Base-by-base conservation (phyloP, 164 flowering plant genomes). In the Stephania cephalantha region DNA sequence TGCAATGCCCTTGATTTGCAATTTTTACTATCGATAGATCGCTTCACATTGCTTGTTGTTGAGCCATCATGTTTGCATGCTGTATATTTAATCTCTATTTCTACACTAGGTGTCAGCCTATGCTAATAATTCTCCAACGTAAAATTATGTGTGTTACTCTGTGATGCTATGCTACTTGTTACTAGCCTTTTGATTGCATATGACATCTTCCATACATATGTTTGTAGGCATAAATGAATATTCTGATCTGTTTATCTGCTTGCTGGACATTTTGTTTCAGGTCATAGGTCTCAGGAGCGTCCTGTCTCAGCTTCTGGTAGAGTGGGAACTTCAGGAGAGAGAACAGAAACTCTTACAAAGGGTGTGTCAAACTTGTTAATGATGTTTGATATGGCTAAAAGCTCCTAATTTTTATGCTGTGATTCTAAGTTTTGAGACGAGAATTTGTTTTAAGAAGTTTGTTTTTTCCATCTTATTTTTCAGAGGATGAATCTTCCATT, bases 241-340 rank as follows among this genome's bases (percentile, higher is more conserved):
- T 18, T 20, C 25, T 18, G 20, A n/a, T 61, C 66, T 61, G 22
- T 61, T 61, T 61, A 25, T n/a, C 7, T 70, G 30, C 22, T 46
- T 45, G 30, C 45, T 78, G 31, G 46, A 31, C 22, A 25, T 7
- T 69, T 30, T 73, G 71, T 82, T 70, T 53, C 87, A 89, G 96
- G 88, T 64, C 83, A 78, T 68, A 78, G 80, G 77, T 78, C 86
- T 53, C 86, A 86, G 76, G 83, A 83, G 73, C 88, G 87, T 72
- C 93, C 97, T 74, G 82, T 84, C 61, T 88, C 91, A 52, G 83
- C 92, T 71, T 85, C 91, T 84, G 86, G 91, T 13, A 75, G 76
- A 69, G 79, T 71, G 45, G 77, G 77, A 46, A 64, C 82, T 4
- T 66, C 48, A 15, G 79, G 79, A 83, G 91, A 85, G 74, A 75